Evolutionary conservation across 371 early-diverging fungal species (phyloP).

Genomic region (Actinomucor elegans): DNA sequence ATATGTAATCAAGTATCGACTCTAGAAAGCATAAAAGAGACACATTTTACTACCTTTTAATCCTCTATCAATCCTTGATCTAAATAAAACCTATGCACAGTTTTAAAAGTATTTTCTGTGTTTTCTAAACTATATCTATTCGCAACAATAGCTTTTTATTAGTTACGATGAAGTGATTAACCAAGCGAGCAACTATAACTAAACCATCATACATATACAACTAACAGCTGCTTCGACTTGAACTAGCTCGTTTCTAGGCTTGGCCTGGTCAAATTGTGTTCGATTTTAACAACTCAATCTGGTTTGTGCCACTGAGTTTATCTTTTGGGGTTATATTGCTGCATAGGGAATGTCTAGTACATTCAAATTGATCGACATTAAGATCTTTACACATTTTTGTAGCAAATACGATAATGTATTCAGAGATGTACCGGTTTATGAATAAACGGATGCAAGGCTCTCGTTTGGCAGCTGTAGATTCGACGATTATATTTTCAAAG

Average conservation of each 20-base stretch:
- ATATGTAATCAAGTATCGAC: too few species aligned
- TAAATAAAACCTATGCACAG: too few species aligned
- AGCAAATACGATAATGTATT: constrained; percentile 21
- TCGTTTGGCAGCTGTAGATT: constrained; percentile 6
- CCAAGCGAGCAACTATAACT: constrained; percentile 29
- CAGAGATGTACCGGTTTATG: constrained; percentile 14
- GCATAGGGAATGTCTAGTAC: constrained; percentile 12
- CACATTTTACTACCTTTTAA: too few species aligned
- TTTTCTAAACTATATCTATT: too few species aligned
- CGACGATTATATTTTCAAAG: constrained; percentile 21
- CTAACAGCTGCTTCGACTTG: constrained; percentile 36
- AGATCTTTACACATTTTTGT: constrained; percentile 10
- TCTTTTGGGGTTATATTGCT: constrained; percentile 8
- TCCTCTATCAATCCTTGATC: too few species aligned
- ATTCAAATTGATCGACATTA: constrained; percentile 1
- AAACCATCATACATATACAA: constrained; percentile 51
- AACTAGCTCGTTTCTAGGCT: neutral
- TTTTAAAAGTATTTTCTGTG: too few species aligned
- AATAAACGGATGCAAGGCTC: constrained; percentile 28
- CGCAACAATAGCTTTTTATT: too few species aligned
- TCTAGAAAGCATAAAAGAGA: too few species aligned
- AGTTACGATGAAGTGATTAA: too few species aligned
- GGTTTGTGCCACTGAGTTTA: constrained; percentile 2
- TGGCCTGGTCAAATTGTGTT: constrained; percentile 16
- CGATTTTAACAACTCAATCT: constrained; percentile 15